Base-by-base conservation (phyloP, 2,329 filamentous ascomycete species). In the Botrytis paeoniae region DNA sequence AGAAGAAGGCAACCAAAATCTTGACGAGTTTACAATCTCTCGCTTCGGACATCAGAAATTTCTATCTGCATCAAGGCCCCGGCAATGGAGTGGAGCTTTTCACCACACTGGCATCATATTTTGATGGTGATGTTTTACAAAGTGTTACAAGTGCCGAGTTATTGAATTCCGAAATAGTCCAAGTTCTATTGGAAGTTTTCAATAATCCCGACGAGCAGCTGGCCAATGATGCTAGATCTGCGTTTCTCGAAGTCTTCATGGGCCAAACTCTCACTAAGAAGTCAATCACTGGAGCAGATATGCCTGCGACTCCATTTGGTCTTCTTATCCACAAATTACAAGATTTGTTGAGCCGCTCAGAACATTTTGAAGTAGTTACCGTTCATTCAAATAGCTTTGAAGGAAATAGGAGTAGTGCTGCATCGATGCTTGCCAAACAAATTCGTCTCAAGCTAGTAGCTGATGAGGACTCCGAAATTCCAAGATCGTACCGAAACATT, bases 341-440 rank as follows among this genome's bases (percentile, higher is more conserved):
- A 83, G 96, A 99, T 83, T 85, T 99, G 73, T 88, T 99, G 73
- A 99, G 96, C 85, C 91, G 96, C 77, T 97, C 95, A 48, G 96
- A 99, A 84, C 95, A 98, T 85, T 99, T 98, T 79, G 96, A 99
- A 81, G 95, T 99, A 62, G 89, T 97, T 75, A 99, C 96, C 12
- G 95, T 98, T 72, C 94, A 97, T 81, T 93, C 97, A 75, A 97
- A 97, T 78, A 91, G 93, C 8, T 93, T 95, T 78, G 95, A 98
- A 81, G 93, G 92, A 71, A 97, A 93, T 77, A 90, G 95, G 74
- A 97, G 92, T 82, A 98, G 93, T 80, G 94, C 95, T 35, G 92
- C 95, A 0, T 97, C 95, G 0, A 98, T 99, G 95, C 87, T 99
- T 9, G 95, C 94, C 7, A 98, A 98, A 82, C 96, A 99, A 80